Evolutionary conservation across 2,329 filamentous ascomycete species (phyloP).

Genomic region (Paecilomyces formosus): DNA sequence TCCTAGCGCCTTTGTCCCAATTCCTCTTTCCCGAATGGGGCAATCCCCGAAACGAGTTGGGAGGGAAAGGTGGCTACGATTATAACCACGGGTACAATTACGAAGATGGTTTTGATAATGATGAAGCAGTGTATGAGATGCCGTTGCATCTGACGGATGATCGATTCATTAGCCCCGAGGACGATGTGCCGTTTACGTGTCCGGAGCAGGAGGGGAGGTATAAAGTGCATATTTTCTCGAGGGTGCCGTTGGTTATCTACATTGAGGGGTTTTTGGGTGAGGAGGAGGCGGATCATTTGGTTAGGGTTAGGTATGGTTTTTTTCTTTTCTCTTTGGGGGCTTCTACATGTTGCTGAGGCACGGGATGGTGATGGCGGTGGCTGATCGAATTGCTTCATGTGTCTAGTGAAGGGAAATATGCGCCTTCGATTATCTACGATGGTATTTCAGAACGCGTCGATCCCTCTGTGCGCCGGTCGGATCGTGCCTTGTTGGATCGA

Average conservation of each 20-base stretch:
- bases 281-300: slow-evolving; percentile 43
- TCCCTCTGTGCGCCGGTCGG: slow-evolving; percentile 44
- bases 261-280: slow-evolving; percentile 48
- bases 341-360: slow-evolving; percentile 5
- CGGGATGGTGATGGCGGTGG: not conserved
- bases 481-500: slow-evolving; percentile 41
- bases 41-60: slow-evolving; percentile 5
- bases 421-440: slow-evolving; percentile 48
- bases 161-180: slow-evolving; percentile 27
- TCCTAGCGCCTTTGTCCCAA: slow-evolving; percentile 25
- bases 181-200: slow-evolving; percentile 20
- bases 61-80: not conserved
- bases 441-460: slow-evolving; percentile 41
- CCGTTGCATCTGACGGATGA: slow-evolving; percentile 20
- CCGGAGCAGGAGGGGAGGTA: slow-evolving; percentile 18
- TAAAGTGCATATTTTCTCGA: slow-evolving; percentile 43
- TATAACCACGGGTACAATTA: slow-evolving; percentile 1
- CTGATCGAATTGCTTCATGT: not conserved
- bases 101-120: not conserved
- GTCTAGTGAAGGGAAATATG: slow-evolving; percentile 41
- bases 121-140: slow-evolving; percentile 2
- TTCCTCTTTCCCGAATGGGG: slow-evolving; percentile 1
- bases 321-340: not conserved
- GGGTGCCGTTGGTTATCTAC: slow-evolving; percentile 51
- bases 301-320: slow-evolving; percentile 44